A percentile compares a stretch with the other conserved stretches of the same genome.
Conservation (phyloP, 148 eudicot species). For the Rhododendron ferrugineum region DNA sequence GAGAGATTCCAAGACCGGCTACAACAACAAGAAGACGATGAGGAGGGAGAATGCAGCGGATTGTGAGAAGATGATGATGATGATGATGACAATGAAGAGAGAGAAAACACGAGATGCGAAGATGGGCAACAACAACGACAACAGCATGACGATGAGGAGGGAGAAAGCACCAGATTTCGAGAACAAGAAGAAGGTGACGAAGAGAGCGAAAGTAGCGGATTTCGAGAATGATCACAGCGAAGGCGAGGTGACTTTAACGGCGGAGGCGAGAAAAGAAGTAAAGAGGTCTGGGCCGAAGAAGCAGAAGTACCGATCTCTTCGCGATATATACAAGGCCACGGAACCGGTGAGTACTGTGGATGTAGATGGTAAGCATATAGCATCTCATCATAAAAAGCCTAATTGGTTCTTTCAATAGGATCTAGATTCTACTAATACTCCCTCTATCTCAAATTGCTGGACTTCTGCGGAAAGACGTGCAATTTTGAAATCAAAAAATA, state of each 20-base stretch:
- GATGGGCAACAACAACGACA: background rate
- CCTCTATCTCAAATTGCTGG: too few relatives aligned
- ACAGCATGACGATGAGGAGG: background rate
- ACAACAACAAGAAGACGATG: too few relatives aligned
- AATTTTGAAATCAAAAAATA: too few relatives aligned
- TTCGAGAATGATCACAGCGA: background rate
- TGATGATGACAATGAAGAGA: too few relatives aligned
- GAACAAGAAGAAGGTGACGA: background rate
- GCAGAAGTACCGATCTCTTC: conserved; percentile 13
- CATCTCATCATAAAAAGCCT: background rate
- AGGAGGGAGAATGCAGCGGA: too few relatives aligned
- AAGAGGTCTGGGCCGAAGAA: background rate
- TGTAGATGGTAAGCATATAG: background rate
- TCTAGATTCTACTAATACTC: background rate
- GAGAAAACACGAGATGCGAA: too few relatives aligned
- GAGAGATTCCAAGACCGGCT: too few relatives aligned
- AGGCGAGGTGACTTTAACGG: background rate
- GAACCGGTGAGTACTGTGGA: background rate
- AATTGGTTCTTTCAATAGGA: background rate
- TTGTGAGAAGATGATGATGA: too few relatives aligned
- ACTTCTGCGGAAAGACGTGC: too few relatives aligned
- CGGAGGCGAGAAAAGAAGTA: background rate
- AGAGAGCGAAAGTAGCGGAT: background rate
- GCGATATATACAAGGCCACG: conserved; percentile 4
- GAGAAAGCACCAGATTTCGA: background rate